A percentile compares a stretch with the other conserved stretches of the same genome.
These are phyloP conservation scores for Nitzschia putrida DNA, from an alignment of 108 stramenopile species.

Conservation along the genomic window DNA sequence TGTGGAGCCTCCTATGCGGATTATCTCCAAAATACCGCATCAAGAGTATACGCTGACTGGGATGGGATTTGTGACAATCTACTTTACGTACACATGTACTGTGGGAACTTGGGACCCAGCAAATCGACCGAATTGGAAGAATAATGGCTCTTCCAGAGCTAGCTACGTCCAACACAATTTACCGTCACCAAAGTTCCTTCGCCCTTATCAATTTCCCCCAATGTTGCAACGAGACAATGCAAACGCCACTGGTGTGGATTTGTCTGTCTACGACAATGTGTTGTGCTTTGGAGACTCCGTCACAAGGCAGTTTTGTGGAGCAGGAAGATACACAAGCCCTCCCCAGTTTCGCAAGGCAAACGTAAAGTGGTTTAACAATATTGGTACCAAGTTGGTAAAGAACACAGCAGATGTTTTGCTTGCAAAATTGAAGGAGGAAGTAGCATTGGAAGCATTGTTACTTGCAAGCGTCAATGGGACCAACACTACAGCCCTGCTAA, in stretches of 20 bases:
- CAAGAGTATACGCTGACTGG: neutral
- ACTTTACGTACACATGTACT: conserved; percentile 31
- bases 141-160: conserved; percentile 27
- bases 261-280: conserved; percentile 26
- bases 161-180: neutral
- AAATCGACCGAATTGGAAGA: conserved; percentile 18
- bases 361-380: conserved; percentile 20
- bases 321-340: conserved; percentile 33
- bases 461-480: neutral
- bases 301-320: conserved; percentile 25
- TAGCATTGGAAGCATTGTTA: neutral
- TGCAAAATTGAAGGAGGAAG: conserved; percentile 11
- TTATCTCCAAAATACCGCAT: neutral
- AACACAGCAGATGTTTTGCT: conserved; percentile 11
- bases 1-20: conserved; percentile 17
- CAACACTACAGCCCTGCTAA: conserved; percentile 15
- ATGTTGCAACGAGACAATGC: neutral
- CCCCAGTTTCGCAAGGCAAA: conserved; percentile 34
- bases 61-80: conserved; percentile 16
- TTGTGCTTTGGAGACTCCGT: conserved; percentile 37
- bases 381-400: conserved; percentile 17
- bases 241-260: neutral
- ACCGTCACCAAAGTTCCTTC: neutral
- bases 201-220: neutral
- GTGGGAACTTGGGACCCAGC: conserved; percentile 20